Base-by-base conservation (phyloP, 192 early-diverging fungal species). In the Linnemannia exigua region DNA sequence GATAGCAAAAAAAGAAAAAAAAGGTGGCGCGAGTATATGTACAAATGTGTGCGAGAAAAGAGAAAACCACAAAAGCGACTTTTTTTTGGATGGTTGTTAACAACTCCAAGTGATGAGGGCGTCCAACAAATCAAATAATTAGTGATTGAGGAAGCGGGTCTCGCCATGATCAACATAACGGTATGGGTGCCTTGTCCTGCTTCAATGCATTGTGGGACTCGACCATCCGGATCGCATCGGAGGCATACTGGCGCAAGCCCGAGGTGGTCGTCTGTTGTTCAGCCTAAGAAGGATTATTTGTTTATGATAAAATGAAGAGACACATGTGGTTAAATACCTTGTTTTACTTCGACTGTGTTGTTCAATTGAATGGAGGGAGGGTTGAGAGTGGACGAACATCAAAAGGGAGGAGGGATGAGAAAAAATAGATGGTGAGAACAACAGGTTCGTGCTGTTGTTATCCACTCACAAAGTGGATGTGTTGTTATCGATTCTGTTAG, bases 111-210 rank as follows among this genome's bases (percentile, higher is more conserved):
- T 9, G 3, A 44, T 37, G 25, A 38, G 20, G 35, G n/a, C 11
- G n/a, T 7, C n/a, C n/a, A n/a, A 19, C 50, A 5, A 11, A 51
- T n/a, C n/a, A n/a, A n/a, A n/a, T n/a, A 35, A 22, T 73, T 80
- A 79, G 63, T 86, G 84, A 74, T 86, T 86, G 41, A 77, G 0
- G 68, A 75, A 86, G 61, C 84, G 84, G 36, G 84, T 46, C 41
- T 86, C 84, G 70, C 47, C 74, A 67, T 86, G 84, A 37, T 86
- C 84, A 25, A 75, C 78, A 80, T 86, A 78, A 36, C 63, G 69
- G 70, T 79, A 79, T 80, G 22, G 78, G 52, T 46, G 84, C 84
- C 74, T 77, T 79, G 79, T 86, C 84, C 75, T 86, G 84, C 84
- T 86, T 86, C 28, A 80, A 78, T 36, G 48, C 78, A 63, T 75